phyloP scores from a whole-genome alignment of 768 basidiomycete species.

The Paxillus involutus region DNA sequence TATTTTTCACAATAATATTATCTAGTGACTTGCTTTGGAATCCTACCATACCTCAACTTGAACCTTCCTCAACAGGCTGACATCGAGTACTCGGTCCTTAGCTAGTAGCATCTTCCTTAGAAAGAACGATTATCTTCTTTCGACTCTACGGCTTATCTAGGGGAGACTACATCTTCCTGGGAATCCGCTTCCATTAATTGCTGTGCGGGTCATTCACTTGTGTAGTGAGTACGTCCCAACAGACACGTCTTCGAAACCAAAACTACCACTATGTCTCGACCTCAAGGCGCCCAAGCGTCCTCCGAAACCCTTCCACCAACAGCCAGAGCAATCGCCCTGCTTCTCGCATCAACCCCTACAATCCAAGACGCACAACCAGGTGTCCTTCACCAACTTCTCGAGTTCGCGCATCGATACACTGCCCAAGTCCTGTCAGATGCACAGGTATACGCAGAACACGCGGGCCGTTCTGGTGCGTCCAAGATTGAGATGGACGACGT shows the following conservation, averaged over 20 bases:
- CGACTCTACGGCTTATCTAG: no score
- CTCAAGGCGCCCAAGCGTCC: slow-evolving; percentile 28
- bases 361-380: slow-evolving; percentile 86
- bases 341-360: slow-evolving; percentile 79
- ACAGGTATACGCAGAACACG: slow-evolving; percentile 85
- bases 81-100: no score
- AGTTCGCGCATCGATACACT: slow-evolving; percentile 84
- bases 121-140: no score
- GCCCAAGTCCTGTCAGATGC: slow-evolving; percentile 83
- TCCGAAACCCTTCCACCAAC: slow-evolving; percentile 80
- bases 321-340: slow-evolving; percentile 78
- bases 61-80: no score
- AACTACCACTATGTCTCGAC: slow-evolving; percentile 38
- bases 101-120: no score
- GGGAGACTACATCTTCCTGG: no score
- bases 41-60: no score
- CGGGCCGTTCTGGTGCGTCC: slow-evolving; percentile 55
- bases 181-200: no score
- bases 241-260: no score
- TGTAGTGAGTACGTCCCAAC: no score
- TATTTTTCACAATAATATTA: slow-evolving; percentile 12
- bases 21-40: background rate
- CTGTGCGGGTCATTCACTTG: no score
- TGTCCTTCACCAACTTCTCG: slow-evolving; percentile 83
- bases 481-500: slow-evolving; percentile 86